A percentile compares a stretch with the other conserved stretches of the same genome.
These are phyloP conservation scores for Cyphellophora europaea DNA, from an alignment of 2,329 filamentous ascomycete species.

Conservation along the genomic window DNA sequence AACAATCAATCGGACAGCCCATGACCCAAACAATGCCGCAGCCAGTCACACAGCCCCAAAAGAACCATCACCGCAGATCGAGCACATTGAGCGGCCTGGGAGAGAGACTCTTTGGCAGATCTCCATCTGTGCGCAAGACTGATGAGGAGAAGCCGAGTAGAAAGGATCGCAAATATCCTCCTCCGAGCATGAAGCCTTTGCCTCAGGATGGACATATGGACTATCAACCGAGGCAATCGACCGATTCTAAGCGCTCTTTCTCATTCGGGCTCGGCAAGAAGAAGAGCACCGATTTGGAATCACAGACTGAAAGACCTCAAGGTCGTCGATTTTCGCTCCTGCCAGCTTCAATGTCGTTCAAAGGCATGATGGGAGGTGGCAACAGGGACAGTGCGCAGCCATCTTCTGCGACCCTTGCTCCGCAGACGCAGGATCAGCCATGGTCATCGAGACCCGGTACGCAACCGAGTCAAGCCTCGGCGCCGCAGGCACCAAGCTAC, in stretches of 20 bases:
- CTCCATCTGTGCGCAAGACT: constrained; percentile 47
- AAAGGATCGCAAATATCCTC: constrained; percentile 64
- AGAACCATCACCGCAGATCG: constrained; percentile 54
- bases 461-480: neutral
- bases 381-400: constrained; percentile 34
- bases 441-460: neutral
- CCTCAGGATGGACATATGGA: constrained; percentile 34
- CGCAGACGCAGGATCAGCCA: neutral
- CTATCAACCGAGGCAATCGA: constrained; percentile 51
- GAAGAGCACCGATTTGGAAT: constrained; percentile 58
- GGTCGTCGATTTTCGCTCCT: constrained; percentile 61
- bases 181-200: constrained; percentile 77
- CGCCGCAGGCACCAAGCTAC: neutral
- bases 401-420: no score
- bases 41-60: constrained; percentile 33
- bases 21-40: constrained; percentile 50
- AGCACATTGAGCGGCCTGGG: constrained; percentile 73
- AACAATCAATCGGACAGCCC: constrained; percentile 48
- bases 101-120: constrained; percentile 76
- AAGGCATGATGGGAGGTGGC: constrained; percentile 52
- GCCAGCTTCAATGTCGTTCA: constrained; percentile 54
- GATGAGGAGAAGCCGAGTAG: constrained; percentile 33
- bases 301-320: constrained; percentile 45
- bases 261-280: constrained; percentile 62
- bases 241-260: constrained; percentile 67